These are phyloP conservation scores for Hypoxylon sp. DNA, from an alignment of 2,329 filamentous ascomycete genomes.

Conservation along the genomic window DNA sequence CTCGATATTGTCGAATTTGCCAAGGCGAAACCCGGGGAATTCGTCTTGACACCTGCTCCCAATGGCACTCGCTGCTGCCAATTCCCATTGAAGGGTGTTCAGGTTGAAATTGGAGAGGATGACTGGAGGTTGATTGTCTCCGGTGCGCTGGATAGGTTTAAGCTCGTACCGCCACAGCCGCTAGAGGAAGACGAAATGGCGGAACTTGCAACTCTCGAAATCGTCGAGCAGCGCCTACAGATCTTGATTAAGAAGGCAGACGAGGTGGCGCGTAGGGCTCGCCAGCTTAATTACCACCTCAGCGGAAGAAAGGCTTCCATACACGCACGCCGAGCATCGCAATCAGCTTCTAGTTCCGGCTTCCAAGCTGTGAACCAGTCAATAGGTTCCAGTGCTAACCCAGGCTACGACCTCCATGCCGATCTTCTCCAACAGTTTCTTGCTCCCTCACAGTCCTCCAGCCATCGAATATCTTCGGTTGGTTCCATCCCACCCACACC, in stretches of 20 bases:
- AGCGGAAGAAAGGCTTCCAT: slow-evolving; percentile 83
- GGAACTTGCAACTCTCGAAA: slow-evolving; percentile 86
- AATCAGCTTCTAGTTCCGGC: slow-evolving; percentile 56
- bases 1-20: slow-evolving; percentile 89
- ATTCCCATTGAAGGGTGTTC: slow-evolving; percentile 84
- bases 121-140: slow-evolving; percentile 88
- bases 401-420: slow-evolving; percentile 65
- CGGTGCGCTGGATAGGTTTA: slow-evolving; percentile 81
- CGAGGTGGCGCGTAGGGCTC: slow-evolving; percentile 72
- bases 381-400: slow-evolving; percentile 52
- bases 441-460: slow-evolving; percentile 48
- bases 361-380: slow-evolving; percentile 57
- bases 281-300: slow-evolving; percentile 85
- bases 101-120: slow-evolving; percentile 89
- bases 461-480: slow-evolving; percentile 50
- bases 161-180: slow-evolving; percentile 82
- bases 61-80: slow-evolving; percentile 82
- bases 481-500: slow-evolving; percentile 54
- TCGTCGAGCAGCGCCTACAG: slow-evolving; percentile 82
- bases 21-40: slow-evolving; percentile 83
- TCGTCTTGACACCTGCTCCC: slow-evolving; percentile 77
- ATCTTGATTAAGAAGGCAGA: slow-evolving; percentile 86
- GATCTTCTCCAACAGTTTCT: slow-evolving; percentile 70
- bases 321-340: slow-evolving; percentile 69
- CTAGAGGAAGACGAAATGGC: slow-evolving; percentile 89